phyloP scores from a whole-genome alignment of 108 stramenopile species.

The Nitzschia sp. region DNA sequence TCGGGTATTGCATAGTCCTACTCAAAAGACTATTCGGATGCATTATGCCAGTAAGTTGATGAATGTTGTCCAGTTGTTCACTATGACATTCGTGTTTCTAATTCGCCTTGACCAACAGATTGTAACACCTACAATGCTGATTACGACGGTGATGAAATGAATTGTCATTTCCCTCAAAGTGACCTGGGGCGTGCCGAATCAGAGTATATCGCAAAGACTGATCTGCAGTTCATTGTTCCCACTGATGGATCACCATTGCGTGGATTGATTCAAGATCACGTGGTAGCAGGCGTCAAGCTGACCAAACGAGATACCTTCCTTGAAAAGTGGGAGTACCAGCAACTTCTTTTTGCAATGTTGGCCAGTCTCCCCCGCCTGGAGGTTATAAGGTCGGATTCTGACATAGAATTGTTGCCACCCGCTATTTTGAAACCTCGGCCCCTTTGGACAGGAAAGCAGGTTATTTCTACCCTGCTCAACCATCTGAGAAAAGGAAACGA shows the following conservation, averaged over 20 bases:
- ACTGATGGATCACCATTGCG: constrained; percentile 96
- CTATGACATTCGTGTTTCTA: not conserved
- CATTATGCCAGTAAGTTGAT: constrained; percentile 91
- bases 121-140: constrained; percentile 99
- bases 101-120: constrained; percentile 38
- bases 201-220: constrained; percentile 87
- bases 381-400: constrained; percentile 65
- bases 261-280: constrained; percentile 99
- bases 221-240: constrained; percentile 94
- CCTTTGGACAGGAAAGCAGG: constrained; percentile 98
- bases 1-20: constrained; percentile 91
- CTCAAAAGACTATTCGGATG: constrained; percentile 96
- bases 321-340: constrained; percentile 90
- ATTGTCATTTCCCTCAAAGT: constrained; percentile 98
- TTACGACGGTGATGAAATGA: constrained; percentile 99
- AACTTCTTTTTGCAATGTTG: constrained; percentile 90
- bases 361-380: constrained; percentile 90
- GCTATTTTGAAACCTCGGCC: constrained; percentile 90
- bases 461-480: constrained; percentile 85
- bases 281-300: constrained; percentile 95
- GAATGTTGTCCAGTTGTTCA: too few relatives aligned
- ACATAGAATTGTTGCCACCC: constrained; percentile 90
- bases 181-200: constrained; percentile 96
- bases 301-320: constrained; percentile 92
- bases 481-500: constrained; percentile 81